phyloP scores from a whole-genome alignment of 331 rosid species.

The Acacia pycnantha region DNA sequence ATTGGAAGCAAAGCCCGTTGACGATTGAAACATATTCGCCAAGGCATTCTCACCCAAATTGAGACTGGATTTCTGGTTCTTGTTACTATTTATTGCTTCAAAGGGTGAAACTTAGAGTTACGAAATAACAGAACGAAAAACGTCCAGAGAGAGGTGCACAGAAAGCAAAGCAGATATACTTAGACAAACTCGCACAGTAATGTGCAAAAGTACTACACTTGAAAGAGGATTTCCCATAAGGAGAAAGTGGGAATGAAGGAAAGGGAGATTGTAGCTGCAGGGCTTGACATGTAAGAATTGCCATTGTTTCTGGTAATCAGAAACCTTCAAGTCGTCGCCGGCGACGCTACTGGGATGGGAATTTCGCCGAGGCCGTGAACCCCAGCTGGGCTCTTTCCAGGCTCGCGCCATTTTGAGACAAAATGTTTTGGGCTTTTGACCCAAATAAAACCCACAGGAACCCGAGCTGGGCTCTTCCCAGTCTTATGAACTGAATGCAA shows the following conservation, averaged over 20 bases:
- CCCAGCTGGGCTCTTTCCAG: neutral
- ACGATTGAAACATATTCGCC: slow-evolving; percentile 11
- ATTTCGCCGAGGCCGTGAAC: neutral
- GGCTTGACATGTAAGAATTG: neutral
- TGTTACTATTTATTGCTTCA: neutral
- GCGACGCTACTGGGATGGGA: neutral
- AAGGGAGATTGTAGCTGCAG: neutral
- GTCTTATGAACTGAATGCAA: no score
- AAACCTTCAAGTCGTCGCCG: neutral
- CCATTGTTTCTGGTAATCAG: neutral
- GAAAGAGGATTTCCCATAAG: neutral
- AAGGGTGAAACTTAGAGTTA: neutral
- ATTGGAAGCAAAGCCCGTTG: neutral
- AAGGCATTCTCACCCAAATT: neutral
- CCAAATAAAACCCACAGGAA: neutral
- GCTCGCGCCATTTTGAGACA: neutral
- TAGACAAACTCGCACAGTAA: neutral
- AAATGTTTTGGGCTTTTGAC: neutral
- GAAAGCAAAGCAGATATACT: neutral
- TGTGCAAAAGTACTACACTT: neutral
- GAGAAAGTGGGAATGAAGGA: neutral
- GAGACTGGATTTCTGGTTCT: neutral
- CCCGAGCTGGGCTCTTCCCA: no score
- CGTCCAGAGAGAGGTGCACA: neutral
- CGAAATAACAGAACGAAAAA: neutral